Evolutionary conservation across 345 rosid species (phyloP).

Genomic region (Citrus medica): DNA sequence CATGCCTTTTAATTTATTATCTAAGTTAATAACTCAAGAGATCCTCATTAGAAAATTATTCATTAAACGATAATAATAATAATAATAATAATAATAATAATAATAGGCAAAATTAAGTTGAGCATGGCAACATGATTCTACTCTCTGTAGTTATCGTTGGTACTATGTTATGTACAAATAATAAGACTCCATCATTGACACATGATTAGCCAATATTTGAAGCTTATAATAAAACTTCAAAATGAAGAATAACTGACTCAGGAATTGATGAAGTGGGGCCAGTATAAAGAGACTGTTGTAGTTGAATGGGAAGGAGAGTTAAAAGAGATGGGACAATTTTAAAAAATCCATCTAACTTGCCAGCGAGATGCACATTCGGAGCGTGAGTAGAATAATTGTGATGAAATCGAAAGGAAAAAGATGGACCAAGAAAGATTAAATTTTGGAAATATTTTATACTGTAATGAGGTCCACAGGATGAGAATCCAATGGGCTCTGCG

Average conservation of each 20-base stretch:
- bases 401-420: neutral
- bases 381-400: constrained; percentile 32
- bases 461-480: constrained; percentile 17
- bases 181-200: neutral
- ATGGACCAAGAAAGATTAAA: too few relatives aligned
- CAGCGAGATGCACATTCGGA: constrained; percentile 29
- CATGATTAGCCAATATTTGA: neutral
- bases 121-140: neutral
- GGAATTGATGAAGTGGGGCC: constrained; percentile 8
- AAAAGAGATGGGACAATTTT: neutral
- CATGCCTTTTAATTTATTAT: too few relatives aligned
- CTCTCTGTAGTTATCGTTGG: neutral
- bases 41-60: too few relatives aligned
- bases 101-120: neutral
- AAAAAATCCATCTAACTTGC: constrained; percentile 1
- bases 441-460: neutral
- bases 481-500: constrained; percentile 36
- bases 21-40: too few relatives aligned
- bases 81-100: too few relatives aligned
- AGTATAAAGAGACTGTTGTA: neutral
- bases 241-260: neutral
- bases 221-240: neutral
- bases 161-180: neutral
- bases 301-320: neutral
- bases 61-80: neutral